A percentile compares a stretch with the other conserved stretches of the same genome.
phyloP scores from a whole-genome alignment of 371 early-diverging fungal genomes.

The Syncephalastrum contaminatum region DNA sequence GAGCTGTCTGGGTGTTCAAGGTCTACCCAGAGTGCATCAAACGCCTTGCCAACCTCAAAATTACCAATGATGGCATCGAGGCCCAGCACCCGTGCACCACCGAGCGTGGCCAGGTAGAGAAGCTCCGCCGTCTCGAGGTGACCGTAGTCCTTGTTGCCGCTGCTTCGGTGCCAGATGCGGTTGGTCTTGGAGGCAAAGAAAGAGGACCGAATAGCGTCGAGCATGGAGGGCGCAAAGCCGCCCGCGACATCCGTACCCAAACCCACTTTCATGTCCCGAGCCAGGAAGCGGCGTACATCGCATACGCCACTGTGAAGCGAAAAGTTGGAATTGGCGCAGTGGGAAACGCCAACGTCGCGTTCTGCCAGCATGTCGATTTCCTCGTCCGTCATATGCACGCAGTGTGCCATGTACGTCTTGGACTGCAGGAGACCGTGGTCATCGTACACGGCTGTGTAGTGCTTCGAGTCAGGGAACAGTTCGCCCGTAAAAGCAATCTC shows the following conservation, averaged over 20 bases:
- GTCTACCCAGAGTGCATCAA: slow-evolving; percentile 88
- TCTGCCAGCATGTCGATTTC: slow-evolving; percentile 67
- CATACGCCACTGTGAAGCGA: slow-evolving; percentile 79
- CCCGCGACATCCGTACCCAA: slow-evolving; percentile 93
- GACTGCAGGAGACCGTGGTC: slow-evolving; percentile 61
- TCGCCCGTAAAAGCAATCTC: slow-evolving; percentile 73
- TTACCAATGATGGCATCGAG: slow-evolving; percentile 75
- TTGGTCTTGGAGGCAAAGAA: slow-evolving; percentile 68
- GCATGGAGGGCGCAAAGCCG: slow-evolving; percentile 79
- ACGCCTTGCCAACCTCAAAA: slow-evolving; percentile 79
- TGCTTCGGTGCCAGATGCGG: slow-evolving; percentile 38
- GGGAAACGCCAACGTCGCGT: slow-evolving; percentile 72
- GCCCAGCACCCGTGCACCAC: slow-evolving; percentile 82
- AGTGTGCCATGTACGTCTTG: slow-evolving; percentile 89
- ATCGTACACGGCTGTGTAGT: slow-evolving; percentile 81
- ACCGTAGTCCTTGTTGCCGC: slow-evolving; percentile 20
- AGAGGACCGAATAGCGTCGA: slow-evolving; percentile 83
- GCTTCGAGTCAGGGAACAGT: slow-evolving; percentile 66
- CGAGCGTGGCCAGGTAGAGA: slow-evolving; percentile 86
- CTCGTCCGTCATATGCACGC: slow-evolving; percentile 77
- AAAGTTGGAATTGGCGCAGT: slow-evolving; percentile 93
- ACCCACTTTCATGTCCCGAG: slow-evolving; percentile 76
- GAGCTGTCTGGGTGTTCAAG: slow-evolving; percentile 36
- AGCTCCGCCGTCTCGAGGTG: slow-evolving; percentile 55
- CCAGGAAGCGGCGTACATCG: slow-evolving; percentile 74